Conservation (phyloP, 495 filamentous ascomycete genomes). For the Immersiella caudata region DNA sequence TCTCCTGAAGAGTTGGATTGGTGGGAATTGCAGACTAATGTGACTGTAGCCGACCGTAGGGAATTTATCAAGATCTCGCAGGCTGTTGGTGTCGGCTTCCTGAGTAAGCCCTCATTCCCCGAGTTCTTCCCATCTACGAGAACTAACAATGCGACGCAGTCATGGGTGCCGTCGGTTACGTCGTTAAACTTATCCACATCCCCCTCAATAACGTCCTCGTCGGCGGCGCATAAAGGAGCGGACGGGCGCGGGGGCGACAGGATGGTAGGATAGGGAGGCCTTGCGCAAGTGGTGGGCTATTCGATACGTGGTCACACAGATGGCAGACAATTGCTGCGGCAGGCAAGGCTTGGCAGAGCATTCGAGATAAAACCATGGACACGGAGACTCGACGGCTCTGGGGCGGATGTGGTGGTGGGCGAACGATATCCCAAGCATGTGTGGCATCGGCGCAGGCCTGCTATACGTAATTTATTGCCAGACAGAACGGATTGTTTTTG, state of each 20-base stretch:
- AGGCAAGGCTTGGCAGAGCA: neutral
- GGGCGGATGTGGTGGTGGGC: neutral
- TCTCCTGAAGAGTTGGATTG: neutral
- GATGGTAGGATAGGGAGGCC: neutral
- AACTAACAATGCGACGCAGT: constrained; percentile 20
- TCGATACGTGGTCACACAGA: neutral
- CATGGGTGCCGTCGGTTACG: constrained; percentile 70
- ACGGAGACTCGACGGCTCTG: constrained; percentile 20
- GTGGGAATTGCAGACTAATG: neutral
- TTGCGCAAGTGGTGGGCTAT: neutral
- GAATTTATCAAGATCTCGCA: constrained; percentile 96
- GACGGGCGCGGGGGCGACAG: neutral
- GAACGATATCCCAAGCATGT: constrained; percentile 14
- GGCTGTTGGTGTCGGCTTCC: constrained; percentile 76
- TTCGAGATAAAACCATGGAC: constrained; percentile 25
- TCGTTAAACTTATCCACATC: constrained; percentile 78
- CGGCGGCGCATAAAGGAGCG: constrained; percentile 44
- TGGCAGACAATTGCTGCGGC: neutral
- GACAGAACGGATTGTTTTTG: constrained; percentile 8
- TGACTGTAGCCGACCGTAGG: constrained; percentile 64
- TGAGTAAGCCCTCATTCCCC: constrained; percentile 26
- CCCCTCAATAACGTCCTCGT: constrained; percentile 52
- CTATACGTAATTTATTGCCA: constrained; percentile 11
- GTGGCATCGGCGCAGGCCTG: constrained; percentile 9
- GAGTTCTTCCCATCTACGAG: neutral